Percentiles rank a stretch among this genome's conserved stretches.
Conservation (phyloP, 257 asterid species). For the Buddleja alternifolia region DNA sequence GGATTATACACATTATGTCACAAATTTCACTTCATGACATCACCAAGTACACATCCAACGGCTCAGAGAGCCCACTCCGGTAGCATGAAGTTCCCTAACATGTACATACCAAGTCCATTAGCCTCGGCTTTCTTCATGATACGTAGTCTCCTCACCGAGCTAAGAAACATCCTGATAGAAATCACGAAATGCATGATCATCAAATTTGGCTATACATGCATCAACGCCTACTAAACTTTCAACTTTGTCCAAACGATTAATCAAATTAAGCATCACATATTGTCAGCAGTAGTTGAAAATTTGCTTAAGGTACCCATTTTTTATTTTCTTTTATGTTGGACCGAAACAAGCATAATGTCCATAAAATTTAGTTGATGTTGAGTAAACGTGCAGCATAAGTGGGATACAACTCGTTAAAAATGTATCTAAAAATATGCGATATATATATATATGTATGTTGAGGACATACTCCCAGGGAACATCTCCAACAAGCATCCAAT, state of each 20-base stretch:
- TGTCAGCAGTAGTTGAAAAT: background rate
- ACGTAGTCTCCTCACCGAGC: conserved; percentile 62
- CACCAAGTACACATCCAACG: no score
- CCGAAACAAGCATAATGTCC: background rate
- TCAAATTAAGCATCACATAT: background rate
- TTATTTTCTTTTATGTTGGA: background rate
- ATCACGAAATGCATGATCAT: conserved; percentile 1
- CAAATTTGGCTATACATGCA: background rate
- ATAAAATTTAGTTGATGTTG: no score
- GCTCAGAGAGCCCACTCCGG: no score
- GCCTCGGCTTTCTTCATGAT: conserved; percentile 63
- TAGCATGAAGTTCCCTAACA: background rate
- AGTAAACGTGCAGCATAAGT: background rate
- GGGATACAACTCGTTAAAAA: background rate
- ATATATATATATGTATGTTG: background rate
- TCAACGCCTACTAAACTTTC: background rate
- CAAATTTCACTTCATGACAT: no score
- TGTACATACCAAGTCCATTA: conserved; percentile 58
- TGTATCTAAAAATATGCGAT: background rate
- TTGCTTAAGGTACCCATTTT: background rate
- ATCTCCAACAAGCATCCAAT: conserved; percentile 95
- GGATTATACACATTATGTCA: no score
- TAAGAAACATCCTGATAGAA: conserved; percentile 59
- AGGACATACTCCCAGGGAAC: conserved; percentile 90
- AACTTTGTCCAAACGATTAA: background rate